These are phyloP conservation scores for Aspergillus cejpii DNA, from an alignment of 2,329 filamentous ascomycete species.

Conservation along the genomic window DNA sequence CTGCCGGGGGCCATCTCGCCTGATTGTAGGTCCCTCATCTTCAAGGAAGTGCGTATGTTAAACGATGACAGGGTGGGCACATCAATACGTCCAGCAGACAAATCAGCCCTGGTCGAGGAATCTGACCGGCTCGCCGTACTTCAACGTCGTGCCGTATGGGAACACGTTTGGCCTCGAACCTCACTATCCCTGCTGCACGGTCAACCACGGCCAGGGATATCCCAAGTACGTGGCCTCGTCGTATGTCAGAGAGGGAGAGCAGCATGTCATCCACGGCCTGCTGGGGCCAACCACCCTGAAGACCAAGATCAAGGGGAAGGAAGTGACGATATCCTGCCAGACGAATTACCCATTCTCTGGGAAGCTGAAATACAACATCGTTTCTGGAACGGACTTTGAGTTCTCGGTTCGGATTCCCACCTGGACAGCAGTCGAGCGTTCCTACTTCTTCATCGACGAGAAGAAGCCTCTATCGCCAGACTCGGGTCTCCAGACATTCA, in stretches of 20 bases:
- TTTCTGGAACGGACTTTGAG: slow-evolving; percentile 32
- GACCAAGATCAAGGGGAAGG: slow-evolving; percentile 22
- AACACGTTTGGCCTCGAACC: slow-evolving; percentile 50
- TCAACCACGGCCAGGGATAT: slow-evolving; percentile 53
- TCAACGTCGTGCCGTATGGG: slow-evolving; percentile 42
- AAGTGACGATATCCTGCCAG: slow-evolving; percentile 41
- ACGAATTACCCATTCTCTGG: slow-evolving; percentile 48
- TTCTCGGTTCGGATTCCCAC: slow-evolving; percentile 44
- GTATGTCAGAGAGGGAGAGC: slow-evolving; percentile 40
- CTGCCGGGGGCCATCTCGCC: slow-evolving; percentile 47
- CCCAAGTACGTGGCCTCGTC: slow-evolving; percentile 50
- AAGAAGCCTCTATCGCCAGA: slow-evolving; percentile 14
- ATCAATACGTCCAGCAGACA: slow-evolving; percentile 50
- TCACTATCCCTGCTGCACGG: slow-evolving; percentile 51
- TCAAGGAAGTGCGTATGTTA: no score
- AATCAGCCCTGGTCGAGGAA: slow-evolving; percentile 49
- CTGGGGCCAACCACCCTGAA: slow-evolving; percentile 43
- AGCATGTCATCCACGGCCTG: slow-evolving; percentile 47
- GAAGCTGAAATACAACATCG: slow-evolving; percentile 38
- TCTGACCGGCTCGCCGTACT: slow-evolving; percentile 43
- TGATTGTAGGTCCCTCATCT: no score
- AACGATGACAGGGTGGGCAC: no score
- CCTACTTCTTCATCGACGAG: slow-evolving; percentile 19
- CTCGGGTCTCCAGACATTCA: slow-evolving; percentile 34
- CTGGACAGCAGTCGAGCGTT: slow-evolving; percentile 40